phyloP scores from a whole-genome alignment of 805 yeast genomes.

The Vanderwaltozyma tropicalis region DNA sequence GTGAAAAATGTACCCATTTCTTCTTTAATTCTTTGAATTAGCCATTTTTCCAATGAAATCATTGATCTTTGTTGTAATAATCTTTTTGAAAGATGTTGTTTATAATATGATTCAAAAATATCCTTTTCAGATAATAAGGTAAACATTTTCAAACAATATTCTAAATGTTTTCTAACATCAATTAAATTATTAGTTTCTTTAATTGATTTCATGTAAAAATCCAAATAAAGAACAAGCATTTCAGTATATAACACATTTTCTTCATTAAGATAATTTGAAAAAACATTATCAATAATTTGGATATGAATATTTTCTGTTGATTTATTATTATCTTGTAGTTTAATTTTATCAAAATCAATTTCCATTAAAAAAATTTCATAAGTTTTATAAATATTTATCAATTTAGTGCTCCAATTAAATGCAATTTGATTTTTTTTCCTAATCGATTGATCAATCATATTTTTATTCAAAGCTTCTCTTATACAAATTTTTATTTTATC shows the following conservation, averaged over 20 bases:
- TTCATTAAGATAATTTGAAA: constrained; percentile 50
- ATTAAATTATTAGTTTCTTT: constrained; percentile 33
- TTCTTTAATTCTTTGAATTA: constrained; percentile 57
- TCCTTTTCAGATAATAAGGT: constrained; percentile 72
- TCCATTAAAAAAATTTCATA: constrained; percentile 38
- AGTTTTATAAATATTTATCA: constrained; percentile 42
- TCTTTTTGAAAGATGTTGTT: constrained; percentile 78
- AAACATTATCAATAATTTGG: constrained; percentile 37
- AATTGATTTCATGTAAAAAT: constrained; percentile 42
- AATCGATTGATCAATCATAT: constrained; percentile 8
- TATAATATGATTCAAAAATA: constrained; percentile 73
- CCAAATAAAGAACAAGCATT: constrained; percentile 46
- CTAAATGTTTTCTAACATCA: constrained; percentile 32
- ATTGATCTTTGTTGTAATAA: constrained; percentile 41
- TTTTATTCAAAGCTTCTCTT: constrained; percentile 8
- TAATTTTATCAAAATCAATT: constrained; percentile 41
- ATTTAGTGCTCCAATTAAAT: constrained; percentile 53
- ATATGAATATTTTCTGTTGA: background rate
- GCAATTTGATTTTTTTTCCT: constrained; percentile 42
- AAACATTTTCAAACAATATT: constrained; percentile 50
- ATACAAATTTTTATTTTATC: constrained; percentile 12
- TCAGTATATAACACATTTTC: constrained; percentile 37
- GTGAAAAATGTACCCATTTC: constrained; percentile 77
- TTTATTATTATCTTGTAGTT: constrained; percentile 5
- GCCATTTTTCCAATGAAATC: constrained; percentile 55